Evolutionary conservation across 2,329 filamentous ascomycete genomes (phyloP), one percentile per base, ranked within the genome.

Genomic region (Aureobasidium namibiae): DNA sequence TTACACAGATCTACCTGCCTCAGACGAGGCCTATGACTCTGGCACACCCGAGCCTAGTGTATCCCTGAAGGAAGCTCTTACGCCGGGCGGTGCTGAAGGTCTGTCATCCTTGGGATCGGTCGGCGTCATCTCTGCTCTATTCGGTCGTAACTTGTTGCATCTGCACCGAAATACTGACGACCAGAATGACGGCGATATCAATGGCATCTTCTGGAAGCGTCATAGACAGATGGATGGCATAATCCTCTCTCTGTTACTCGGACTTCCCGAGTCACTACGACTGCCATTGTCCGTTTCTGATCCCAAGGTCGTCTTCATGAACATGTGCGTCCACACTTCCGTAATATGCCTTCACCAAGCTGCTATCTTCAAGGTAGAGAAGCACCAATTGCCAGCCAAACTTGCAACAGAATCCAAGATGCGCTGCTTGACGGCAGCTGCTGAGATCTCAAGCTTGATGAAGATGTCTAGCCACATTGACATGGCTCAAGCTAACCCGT

Each of bases 301-400:
- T 67, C 82, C 91, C 3, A 97, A 96, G 64, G 85, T 92, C 57
- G 85, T 97, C 4, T 97, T 96, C 70, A 85, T 89, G 60, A 97
- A 97, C 67, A 96, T 99, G 90, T 91, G 89, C 69, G 90, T 99
- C 33, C 92, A 97, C 70, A 96, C 94, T 0, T 95, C 92, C 1
- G 91, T 90, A 1, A 97, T 99, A 57, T 97, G 92, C 71, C 78
- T 99, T n/a, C 94, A 99, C 68, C 94, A 99, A 75, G 94, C 92
- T 2, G 94, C 94, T 26, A 97, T 99, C 21, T 96, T 92, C 80
- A 97, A 96, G 71, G 91, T 92, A 0, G 92, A 97, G 67, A 94
- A 91, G 74, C 88, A 96, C 72, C 83, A 85, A 56, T 76, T 96
- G 62, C 86, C 90, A 0, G 77, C 82, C 1, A 86, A 87, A 18